Conservation (phyloP, 1,284 basidiomycete genomes). For the Rhodotorula sp. region DNA sequence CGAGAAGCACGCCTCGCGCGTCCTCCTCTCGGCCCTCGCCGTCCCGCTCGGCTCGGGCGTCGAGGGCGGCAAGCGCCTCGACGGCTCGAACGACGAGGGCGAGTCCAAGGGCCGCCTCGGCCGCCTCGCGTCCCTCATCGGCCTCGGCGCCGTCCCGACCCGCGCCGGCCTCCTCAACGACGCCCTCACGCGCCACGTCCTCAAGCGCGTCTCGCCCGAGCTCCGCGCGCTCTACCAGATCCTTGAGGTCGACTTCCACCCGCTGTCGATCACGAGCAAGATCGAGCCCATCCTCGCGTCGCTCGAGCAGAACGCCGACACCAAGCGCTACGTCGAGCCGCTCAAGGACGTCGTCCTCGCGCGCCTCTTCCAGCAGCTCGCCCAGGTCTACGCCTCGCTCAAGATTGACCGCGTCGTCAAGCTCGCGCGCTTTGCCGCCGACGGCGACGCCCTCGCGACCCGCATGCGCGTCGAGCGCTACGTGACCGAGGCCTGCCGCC, state of each 20-base stretch:
- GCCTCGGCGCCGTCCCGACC: constrained; percentile 81
- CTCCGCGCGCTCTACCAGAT: constrained; percentile 84
- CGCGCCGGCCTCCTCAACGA: constrained; percentile 70
- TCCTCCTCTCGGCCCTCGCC: constrained; percentile 88
- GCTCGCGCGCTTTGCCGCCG: constrained; percentile 63
- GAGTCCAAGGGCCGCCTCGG: constrained; percentile 50
- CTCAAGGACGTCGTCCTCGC: constrained; percentile 90
- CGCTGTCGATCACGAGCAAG: constrained; percentile 78
- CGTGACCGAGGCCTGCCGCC: constrained; percentile 85
- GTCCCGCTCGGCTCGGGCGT: constrained; percentile 77
- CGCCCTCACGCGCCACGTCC: constrained; percentile 77
- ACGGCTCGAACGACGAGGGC: constrained; percentile 60
- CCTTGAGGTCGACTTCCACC: constrained; percentile 89
- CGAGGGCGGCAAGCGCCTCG: constrained; percentile 57
- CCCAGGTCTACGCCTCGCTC: constrained; percentile 91
- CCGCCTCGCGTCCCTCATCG: constrained; percentile 76
- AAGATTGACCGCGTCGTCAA: constrained; percentile 73
- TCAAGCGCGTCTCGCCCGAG: constrained; percentile 74
- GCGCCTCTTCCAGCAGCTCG: constrained; percentile 88
- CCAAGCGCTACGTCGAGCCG: constrained; percentile 77
- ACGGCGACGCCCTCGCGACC: constrained; percentile 67
- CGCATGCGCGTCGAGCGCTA: constrained; percentile 60
- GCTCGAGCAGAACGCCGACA: constrained; percentile 58
- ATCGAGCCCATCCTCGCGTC: constrained; percentile 77
- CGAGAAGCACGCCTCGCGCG: constrained; percentile 81